Conservation (phyloP, 2,329 filamentous ascomycete genomes). For the Neopestalotiopsis rosae region DNA sequence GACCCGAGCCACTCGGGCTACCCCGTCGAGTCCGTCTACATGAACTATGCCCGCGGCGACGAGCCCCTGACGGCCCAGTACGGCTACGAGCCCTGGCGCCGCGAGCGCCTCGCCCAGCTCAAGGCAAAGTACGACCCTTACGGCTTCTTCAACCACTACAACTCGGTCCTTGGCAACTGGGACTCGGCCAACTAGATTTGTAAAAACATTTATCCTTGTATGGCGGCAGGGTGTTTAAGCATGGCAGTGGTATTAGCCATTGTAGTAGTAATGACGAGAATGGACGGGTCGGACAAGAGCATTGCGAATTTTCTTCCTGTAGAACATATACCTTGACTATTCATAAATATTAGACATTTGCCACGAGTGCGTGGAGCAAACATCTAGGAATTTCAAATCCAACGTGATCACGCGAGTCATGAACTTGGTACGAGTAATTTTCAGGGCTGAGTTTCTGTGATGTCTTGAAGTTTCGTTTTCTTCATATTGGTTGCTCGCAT, state of each 20-base stretch:
- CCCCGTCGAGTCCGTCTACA: not conserved
- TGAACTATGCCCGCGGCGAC: slow-evolving; percentile 8
- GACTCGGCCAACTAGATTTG: not conserved
- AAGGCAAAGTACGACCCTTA: slow-evolving; percentile 12
- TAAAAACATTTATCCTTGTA: not conserved
- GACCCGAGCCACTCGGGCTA: not conserved
- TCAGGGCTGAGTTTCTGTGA: too few species aligned
- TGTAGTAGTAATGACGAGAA: too few species aligned
- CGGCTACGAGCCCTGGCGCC: slow-evolving; percentile 3
- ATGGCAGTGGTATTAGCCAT: not conserved
- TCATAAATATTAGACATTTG: not conserved
- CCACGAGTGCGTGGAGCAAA: too few species aligned
- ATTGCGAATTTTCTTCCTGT: not conserved
- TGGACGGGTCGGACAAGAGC: not conserved
- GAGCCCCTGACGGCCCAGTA: slow-evolving; percentile 8
- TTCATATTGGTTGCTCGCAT: not conserved
- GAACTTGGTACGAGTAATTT: too few species aligned
- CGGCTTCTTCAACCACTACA: slow-evolving; percentile 11
- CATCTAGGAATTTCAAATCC: too few species aligned
- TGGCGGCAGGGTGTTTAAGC: too few species aligned
- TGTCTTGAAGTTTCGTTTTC: not conserved
- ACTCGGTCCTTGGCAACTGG: slow-evolving; percentile 8
- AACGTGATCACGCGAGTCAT: too few species aligned
- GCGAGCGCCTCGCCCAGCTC: not conserved
- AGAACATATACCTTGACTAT: not conserved